Evolutionary conservation across 2,329 filamentous ascomycete species (phyloP), one percentile per base, ranked within the genome.

Genomic region (Talaromyces sp.): DNA sequence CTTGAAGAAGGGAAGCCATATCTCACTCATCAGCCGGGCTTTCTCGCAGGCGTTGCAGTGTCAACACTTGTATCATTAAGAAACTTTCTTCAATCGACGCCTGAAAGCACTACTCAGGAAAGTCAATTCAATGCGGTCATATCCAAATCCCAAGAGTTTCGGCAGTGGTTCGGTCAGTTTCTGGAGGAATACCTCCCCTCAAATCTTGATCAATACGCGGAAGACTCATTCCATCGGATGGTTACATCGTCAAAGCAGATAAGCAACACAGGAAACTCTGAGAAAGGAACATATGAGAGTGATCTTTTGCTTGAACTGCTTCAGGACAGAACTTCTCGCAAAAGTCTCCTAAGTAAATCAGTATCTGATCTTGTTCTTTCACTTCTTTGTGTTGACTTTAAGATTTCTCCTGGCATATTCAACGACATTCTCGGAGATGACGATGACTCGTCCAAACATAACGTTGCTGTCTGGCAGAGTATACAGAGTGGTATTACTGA

Each of bases 51-150:
- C 0, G 88, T 92, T 62, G 82, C 88, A 1, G 76, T 97, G 17
- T 90, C 91, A 1, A 88, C 89, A 0, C 76, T 97, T 3, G 85
- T 91, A 2, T 91, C 90, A 2, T 78, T 97, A 19, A 83, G 87
- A 45, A 82, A 86, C 8, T 92, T 96, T 66, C 77, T 95, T 15
- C 83, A 86, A 43, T 88, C 87, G 1, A 85, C 83, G 33, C 87
- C 91, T 65, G 85, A 89, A 11, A 91, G 85, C 65, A 93, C 88
- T 3, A 93, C 89, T 0, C 90, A 96, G 65, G 89, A 95, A 69
- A 90, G 83, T 60, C 89, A 96, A 65, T 89, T 93, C 70, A 82
- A 83, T 63, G 82, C 83, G 5, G 96, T 91, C 0, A 85, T 91
- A 77, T 84, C 79, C 60, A 93, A 88, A 66, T 88, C 90, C 6